Evolutionary conservation across 441 rosid genomes (phyloP), one percentile per base, ranked within the genome.

Genomic region (Kokia cookei): DNA sequence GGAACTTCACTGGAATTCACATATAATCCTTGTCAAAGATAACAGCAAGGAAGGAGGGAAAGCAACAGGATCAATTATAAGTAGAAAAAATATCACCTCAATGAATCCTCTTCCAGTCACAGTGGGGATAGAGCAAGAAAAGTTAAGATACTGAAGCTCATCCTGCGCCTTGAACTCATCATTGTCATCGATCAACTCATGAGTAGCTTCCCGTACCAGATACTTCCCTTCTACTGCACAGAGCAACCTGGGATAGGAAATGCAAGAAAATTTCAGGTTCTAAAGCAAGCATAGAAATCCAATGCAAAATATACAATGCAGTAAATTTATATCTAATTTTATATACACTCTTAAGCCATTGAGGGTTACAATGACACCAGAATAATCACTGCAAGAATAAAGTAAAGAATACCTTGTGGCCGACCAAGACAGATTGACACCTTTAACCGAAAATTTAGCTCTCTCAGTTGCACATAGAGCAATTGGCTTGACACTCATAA

Each of bases 221-320:
- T 90, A 93, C 47, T 83, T 84, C 76, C 98, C 98, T 83, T 91
- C 97, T 7, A 96, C 87, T 13, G 97, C 92, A 84, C 98, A 93
- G 24, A 89, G 90, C 81, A 96, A 79, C 85, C 99, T 96, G 86
- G 24, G 78, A 73, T 79, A 78, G 65, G 53, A 51, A 69, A 57
- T 9, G 45, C 65, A 11, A 65, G 17, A 58, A 53, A n/a, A 72
- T 62, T 57, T 60, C 69, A 48, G 58, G 71, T 27, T n/a, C 55
- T 40, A 55, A 14, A 47, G 37, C 11, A 77, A 67, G 17, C 77
- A 53, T 14, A 53, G 5, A 19, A 61, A 76, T 62, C 17, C 35
- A 76, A 69, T 9, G 42, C 26, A 75, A 50, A 27, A 42, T 4
- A 50, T 27, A 6, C 37, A 32, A 24, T 1, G 66, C 65, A 61